phyloP scores from a whole-genome alignment of 2,329 filamentous ascomycete species.

The Aspergillus piperis region DNA sequence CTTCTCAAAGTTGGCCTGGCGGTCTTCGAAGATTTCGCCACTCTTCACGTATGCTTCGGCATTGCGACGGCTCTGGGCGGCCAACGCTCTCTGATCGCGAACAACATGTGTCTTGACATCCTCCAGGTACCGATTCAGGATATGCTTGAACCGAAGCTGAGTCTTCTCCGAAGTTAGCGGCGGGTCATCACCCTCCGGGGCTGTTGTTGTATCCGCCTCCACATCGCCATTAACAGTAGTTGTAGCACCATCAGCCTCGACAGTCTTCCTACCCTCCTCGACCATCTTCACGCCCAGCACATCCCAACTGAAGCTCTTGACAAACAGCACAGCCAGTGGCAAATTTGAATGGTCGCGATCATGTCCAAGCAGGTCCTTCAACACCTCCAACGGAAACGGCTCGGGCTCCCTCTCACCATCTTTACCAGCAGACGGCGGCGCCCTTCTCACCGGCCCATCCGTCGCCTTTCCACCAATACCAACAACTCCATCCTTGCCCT shows the following conservation, averaged over 20 bases:
- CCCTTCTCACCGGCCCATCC: slow-evolving; percentile 63
- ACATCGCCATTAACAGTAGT: slow-evolving; percentile 50
- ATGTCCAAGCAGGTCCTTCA: slow-evolving; percentile 92
- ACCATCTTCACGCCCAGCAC: slow-evolving; percentile 76
- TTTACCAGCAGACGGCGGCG: slow-evolving; percentile 55
- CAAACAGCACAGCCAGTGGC: slow-evolving; percentile 88
- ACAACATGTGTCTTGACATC: slow-evolving; percentile 86
- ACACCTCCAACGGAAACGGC: slow-evolving; percentile 93
- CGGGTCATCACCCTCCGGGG: slow-evolving; percentile 59
- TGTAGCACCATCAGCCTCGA: slow-evolving; percentile 76
- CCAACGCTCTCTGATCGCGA: slow-evolving; percentile 88
- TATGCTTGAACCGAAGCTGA: slow-evolving; percentile 81
- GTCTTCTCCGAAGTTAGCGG: slow-evolving; percentile 75
- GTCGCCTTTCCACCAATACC: slow-evolving; percentile 46
- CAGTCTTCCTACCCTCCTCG: slow-evolving; percentile 77
- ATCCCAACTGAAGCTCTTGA: slow-evolving; percentile 96
- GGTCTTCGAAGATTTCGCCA: slow-evolving; percentile 96
- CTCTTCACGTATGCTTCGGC: slow-evolving; percentile 98
- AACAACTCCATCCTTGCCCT: slow-evolving; percentile 56
- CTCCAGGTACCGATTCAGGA: slow-evolving; percentile 85
- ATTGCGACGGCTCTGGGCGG: slow-evolving; percentile 85
- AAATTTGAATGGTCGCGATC: slow-evolving; percentile 91
- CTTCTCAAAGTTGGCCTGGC: slow-evolving; percentile 93
- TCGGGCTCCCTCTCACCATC: slow-evolving; percentile 72
- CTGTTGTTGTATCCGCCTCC: slow-evolving; percentile 42